These are phyloP conservation scores for Pythium rhizo-oryzae DNA, from an alignment of 352 stramenopile species.

Conservation along the genomic window DNA sequence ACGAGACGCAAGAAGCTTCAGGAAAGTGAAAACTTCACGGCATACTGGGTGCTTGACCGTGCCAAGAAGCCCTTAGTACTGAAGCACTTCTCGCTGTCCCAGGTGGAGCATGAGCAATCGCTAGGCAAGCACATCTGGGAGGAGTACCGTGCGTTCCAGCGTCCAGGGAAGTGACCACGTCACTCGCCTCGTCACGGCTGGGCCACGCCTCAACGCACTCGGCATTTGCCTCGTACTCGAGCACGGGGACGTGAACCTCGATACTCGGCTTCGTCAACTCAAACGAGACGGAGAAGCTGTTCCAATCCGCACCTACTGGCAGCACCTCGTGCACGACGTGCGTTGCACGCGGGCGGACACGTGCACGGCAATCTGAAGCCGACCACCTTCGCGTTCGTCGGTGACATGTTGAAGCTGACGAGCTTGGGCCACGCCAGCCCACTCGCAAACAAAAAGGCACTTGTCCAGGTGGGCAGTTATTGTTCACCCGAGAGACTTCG, in stretches of 20 bases:
- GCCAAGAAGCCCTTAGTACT: too few relatives aligned
- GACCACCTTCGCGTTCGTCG: background rate
- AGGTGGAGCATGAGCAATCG: too few relatives aligned
- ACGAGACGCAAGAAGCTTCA: too few relatives aligned
- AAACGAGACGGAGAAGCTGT: background rate
- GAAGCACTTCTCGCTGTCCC: too few relatives aligned
- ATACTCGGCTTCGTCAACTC: background rate
- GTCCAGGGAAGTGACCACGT: too few relatives aligned
- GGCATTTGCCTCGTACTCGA: background rate
- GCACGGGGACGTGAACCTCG: background rate
- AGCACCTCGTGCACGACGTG: background rate
- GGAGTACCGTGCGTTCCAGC: too few relatives aligned
- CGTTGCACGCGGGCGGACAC: background rate
- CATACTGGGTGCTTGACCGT: too few relatives aligned
- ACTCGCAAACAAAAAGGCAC: background rate
- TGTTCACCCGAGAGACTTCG: background rate
- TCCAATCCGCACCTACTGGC: background rate
- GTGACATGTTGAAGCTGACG: background rate
- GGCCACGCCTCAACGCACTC: background rate
- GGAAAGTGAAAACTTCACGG: too few relatives aligned
- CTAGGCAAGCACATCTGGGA: too few relatives aligned
- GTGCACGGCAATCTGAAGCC: background rate
- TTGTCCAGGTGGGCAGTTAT: background rate
- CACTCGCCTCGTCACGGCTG: background rate
- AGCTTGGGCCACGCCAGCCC: background rate